Evolutionary conservation across 192 early-diverging fungal genomes (phyloP), one percentile per base, ranked within the genome.

Genomic region (Coemansia sp.): DNA sequence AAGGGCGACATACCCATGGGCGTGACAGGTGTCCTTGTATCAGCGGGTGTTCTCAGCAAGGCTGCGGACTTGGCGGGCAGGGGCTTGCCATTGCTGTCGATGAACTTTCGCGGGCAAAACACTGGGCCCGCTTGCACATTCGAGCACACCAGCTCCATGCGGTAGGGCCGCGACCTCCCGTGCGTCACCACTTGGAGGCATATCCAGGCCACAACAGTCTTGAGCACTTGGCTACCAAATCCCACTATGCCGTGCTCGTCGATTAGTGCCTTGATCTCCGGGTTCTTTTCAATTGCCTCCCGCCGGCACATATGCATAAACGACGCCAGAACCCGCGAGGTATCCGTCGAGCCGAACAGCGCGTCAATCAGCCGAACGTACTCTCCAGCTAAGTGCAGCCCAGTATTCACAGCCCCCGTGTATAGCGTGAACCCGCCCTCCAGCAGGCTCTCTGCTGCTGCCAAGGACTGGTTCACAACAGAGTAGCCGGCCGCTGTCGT

Each of bases 301-400:
- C 88, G 83, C 43, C 88, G 86, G 28, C 93, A 86, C 56, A 96
- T 77, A 37, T 88, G 76, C 33, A 96, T 88, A 47, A 96, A 86
- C 20, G 92, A 88, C 1, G 91, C 88, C 28, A 95, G 75, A 12
- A 93, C 93, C 25, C 90, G 85, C 14, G 95, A 95, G 0, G 96
- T 94, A 69, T 99, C 95, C 6, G 93, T 97, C 2, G 91, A 88
- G 21, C 97, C 97, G 85, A 99, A 97, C 9, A 99, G 69, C 5
- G 93, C 94, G 79, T 97, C 97, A 38, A 98, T 85, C n/a, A 95
- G 77, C 1, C 90, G 88, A 13, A 96, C 94, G 26, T 87, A 90
- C 76, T 96, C 94, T 58, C 95, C 93, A 2, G 93, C 92, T 20
- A 90, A 86, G 34, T 83, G 76, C 52, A 91, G 67, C 21, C 88